Conservation (phyloP, 768 basidiomycete species). For the Phaeotremella skinneri region DNA sequence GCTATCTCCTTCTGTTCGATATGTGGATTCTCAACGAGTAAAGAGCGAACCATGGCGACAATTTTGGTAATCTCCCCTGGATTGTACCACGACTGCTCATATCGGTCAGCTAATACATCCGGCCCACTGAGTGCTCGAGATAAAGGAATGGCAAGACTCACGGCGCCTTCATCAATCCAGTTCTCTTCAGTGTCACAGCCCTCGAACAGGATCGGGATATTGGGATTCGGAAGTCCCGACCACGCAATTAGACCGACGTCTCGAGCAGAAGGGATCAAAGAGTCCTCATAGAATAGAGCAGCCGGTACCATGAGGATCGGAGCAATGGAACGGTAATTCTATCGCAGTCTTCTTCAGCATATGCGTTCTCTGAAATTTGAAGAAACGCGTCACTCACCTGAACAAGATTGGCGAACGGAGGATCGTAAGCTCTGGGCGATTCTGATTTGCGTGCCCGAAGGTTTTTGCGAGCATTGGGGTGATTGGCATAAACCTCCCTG, state of each 20-base stretch:
- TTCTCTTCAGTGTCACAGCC: constrained; percentile 43
- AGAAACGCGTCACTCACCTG: constrained; percentile 6
- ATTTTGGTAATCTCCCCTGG: constrained; percentile 37
- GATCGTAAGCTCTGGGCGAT: not conserved
- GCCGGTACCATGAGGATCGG: constrained; percentile 51
- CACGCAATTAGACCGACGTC: constrained; percentile 29
- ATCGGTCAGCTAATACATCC: constrained; percentile 8
- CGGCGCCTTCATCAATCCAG: constrained; percentile 48
- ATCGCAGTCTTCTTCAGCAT: not conserved
- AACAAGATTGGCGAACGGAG: constrained; percentile 24
- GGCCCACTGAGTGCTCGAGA: not conserved
- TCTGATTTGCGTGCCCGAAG: not conserved
- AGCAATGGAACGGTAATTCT: constrained; percentile 51
- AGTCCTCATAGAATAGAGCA: constrained; percentile 51
- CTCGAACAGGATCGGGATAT: constrained; percentile 47
- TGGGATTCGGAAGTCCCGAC: constrained; percentile 34
- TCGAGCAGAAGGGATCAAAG: constrained; percentile 40
- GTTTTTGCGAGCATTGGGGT: not conserved
- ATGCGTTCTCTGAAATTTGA: not conserved
- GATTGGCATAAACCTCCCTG: constrained; percentile 28
- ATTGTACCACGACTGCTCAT: constrained; percentile 46
- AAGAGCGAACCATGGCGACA: constrained; percentile 25
- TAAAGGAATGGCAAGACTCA: constrained; percentile 11
- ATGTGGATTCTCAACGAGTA: constrained; percentile 22
- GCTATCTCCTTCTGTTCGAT: constrained; percentile 45